Evolutionary conservation across 805 yeast genomes (phyloP).

Genomic region (Diddensiella transvaalensis): DNA sequence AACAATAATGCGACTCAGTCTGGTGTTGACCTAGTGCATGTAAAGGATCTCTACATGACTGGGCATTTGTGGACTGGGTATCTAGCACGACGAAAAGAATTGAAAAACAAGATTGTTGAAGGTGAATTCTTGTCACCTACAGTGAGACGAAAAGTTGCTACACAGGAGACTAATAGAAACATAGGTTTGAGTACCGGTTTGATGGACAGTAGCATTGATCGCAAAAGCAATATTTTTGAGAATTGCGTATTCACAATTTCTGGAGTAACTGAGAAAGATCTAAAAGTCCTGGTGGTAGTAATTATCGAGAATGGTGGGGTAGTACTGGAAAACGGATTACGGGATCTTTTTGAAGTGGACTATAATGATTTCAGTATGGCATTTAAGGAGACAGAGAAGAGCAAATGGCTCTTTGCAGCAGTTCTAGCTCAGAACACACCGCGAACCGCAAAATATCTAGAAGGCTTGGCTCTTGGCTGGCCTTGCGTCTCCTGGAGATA

Average conservation of each 20-base stretch:
- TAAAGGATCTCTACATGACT: conserved; percentile 5
- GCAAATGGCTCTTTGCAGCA: conserved; percentile 50
- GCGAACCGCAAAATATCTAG: conserved; percentile 73
- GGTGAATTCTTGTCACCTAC: background rate
- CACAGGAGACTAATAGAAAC: background rate
- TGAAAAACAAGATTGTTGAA: conserved; percentile 5
- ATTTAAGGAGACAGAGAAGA: conserved; percentile 4
- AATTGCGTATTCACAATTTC: conserved; percentile 21
- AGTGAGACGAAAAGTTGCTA: background rate
- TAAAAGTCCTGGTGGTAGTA: conserved; percentile 1
- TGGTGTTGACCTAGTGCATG: background rate
- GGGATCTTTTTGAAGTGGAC: conserved; percentile 18
- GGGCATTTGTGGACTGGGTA: conserved; percentile 8
- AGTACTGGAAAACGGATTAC: conserved; percentile 20
- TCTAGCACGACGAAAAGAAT: conserved; percentile 9
- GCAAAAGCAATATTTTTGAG: conserved; percentile 12
- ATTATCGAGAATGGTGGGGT: conserved; percentile 22
- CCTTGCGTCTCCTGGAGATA: conserved; percentile 66
- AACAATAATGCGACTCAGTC: background rate
- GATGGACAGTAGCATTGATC: background rate
- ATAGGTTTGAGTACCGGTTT: background rate
- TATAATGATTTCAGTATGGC: background rate
- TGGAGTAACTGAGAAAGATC: conserved; percentile 17
- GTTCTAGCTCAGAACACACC: conserved; percentile 54
- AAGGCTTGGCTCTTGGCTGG: conserved; percentile 79